Base-by-base conservation (phyloP, 2,329 filamentous ascomycete genomes). In the Knufia fluminis region DNA sequence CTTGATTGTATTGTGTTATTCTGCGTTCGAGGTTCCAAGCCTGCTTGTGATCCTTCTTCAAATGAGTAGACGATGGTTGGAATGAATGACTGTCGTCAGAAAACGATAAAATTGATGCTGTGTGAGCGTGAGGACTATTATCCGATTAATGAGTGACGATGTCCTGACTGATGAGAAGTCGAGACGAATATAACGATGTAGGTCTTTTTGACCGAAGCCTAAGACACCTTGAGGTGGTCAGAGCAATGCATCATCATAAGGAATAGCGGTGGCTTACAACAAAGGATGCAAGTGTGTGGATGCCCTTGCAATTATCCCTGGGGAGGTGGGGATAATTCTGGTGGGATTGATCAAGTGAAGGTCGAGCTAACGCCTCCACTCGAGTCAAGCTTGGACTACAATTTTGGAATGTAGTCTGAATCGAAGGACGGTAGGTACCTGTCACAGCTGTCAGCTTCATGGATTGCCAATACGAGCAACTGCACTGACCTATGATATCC, bases 351-450 rank as follows among this genome's bases (percentile, higher is more conserved):
- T 58, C 57, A 64, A 62, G 62, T 64, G 62, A 68, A 71, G 66
- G 52, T 69, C 68, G 68, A 71, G 64, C 66, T 57, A 71, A 71
- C 68, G 68, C 66, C 67, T 71, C 68, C 68, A 67, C 66, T 64
- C 45, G 52, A 46, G 33, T 46, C 54, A 60, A 61, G 58, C 59
- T 63, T 61, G 55, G 57, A 57, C 54, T 57, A 57, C 54, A 53
- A 54, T 55, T 53, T 51, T 57, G 61, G 60, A 61, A 62, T 64
- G 60, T 59, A 58, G 60, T 61, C 60, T 59, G 65, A 67, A 67
- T 22, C 46, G 46, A 51, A 56, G 53, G 48, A 49, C 46, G 43
- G 43, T 51, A 43, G 45, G 46, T 38, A 50, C 46, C 48, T 51
- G 35, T 39, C 51, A 36, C 33, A 32, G 46, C 48, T 41, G 38